Evolutionary conservation across 1,284 basidiomycete species (phyloP), one percentile per base, ranked within the genome.

Genomic region (Malassezia japonica): DNA sequence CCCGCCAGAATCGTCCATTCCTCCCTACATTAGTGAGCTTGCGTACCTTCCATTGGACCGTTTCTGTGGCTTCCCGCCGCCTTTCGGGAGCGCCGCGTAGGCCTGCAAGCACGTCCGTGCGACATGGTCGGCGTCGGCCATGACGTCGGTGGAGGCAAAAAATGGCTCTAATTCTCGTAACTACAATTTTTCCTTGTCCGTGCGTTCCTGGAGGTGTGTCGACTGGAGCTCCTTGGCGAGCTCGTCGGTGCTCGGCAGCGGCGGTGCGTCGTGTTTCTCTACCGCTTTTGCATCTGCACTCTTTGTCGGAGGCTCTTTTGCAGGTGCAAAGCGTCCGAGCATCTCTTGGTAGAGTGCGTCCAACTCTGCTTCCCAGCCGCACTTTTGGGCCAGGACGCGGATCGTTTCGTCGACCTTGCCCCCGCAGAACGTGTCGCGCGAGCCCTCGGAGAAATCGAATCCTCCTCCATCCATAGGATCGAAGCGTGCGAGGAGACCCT

Each of bases 321-420:
- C 37, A 48, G 16, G n/a, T n/a, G n/a, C n/a, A n/a, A 25, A 31
- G 13, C 6, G n/a, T 3, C 16, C 12, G 18, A 37, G 18, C 36
- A 46, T 28, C 15, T 37, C 23, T 8, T 37, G n/a, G 23, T 48
- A 34, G 7, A 54, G 7, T 7, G 6, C 12, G 13, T 48, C 40
- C 6, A 65, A 29, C 21, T 61, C 56, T 6, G 29, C 43, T 46
- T 65, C 45, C 66, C 66, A 69, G 1, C 64, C 66, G 10, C 65
- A 57, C 6, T 57, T 37, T 16, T 38, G 53, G 12, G 62, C 64
- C 18, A 69, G 38, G 34, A 55, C 43, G 0, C 51, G 46, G 1
- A 69, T 54, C 4, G 58, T 59, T 3, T 65, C 58, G 29, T 72
- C 70, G 1, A 62, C 60, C 15, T 65, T 60, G 4, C 67, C 67